Evolutionary conservation across 2,329 filamentous ascomycete species (phyloP).

Genomic region (Neodidymelliopsis sp.): DNA sequence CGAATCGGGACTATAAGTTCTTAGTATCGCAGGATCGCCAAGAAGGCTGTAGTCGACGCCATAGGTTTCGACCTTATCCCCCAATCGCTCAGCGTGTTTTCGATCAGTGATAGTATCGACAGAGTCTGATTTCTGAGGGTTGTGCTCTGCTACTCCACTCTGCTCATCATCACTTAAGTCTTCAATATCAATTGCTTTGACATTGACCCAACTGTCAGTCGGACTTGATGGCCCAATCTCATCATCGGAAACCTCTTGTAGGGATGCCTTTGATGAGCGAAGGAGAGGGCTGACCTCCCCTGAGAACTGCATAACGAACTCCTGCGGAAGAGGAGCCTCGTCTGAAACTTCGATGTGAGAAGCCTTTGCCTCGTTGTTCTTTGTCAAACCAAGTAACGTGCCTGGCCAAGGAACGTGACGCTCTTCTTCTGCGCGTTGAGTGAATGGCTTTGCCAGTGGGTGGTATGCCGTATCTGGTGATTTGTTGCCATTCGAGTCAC

Average conservation of each 20-base stretch:
- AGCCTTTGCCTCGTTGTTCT: neutral
- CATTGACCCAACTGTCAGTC: neutral
- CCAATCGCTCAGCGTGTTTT: neutral
- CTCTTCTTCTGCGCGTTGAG: neutral
- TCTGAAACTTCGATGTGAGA: neutral
- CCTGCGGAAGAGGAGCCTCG: constrained; percentile 12
- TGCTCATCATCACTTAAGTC: constrained; percentile 31
- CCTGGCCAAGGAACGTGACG: neutral
- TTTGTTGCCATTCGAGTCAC: neutral
- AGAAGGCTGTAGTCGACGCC: too few species aligned
- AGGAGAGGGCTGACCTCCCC: constrained; percentile 35
- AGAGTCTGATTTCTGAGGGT: too few species aligned
- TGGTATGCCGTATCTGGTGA: neutral
- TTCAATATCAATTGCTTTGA: constrained; percentile 21
- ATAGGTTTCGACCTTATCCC: neutral
- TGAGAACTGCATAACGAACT: constrained; percentile 5
- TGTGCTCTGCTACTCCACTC: too few species aligned
- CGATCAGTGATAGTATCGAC: too few species aligned
- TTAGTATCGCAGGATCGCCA: neutral
- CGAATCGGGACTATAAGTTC: neutral
- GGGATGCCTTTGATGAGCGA: constrained; percentile 19
- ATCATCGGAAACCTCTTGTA: constrained; percentile 13
- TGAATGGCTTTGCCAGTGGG: neutral
- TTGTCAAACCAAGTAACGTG: neutral
- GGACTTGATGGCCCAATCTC: constrained; percentile 1